Percentiles rank a stretch among this genome's conserved stretches.
Conservation (phyloP, 208 protist genomes). For the Acanthamoeba rhysodes region DNA sequence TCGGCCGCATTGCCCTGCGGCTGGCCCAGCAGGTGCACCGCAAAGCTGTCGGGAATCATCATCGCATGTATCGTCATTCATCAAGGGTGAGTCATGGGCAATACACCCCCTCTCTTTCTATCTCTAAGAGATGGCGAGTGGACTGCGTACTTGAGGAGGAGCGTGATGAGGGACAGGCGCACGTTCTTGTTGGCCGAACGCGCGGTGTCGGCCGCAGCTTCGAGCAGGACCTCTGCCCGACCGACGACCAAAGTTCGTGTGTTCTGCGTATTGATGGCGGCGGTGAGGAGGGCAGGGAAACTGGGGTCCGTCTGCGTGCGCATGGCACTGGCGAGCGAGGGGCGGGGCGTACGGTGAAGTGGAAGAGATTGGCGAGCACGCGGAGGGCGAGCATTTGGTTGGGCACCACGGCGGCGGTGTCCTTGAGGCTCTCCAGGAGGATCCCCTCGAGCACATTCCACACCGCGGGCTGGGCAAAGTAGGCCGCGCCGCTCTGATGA, state of each 20-base stretch:
- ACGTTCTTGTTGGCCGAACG: constrained; percentile 36
- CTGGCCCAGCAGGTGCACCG: constrained; percentile 27
- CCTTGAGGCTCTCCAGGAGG: constrained; percentile 3
- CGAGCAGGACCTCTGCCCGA: constrained; percentile 13
- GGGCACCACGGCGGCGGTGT: not conserved
- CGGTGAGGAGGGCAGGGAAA: not conserved
- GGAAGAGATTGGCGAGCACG: constrained; percentile 2
- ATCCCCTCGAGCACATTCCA: not conserved
- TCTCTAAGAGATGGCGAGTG: no score
- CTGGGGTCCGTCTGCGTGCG: no score
- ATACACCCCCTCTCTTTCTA: no score
- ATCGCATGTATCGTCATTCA: not conserved
- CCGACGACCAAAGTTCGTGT: not conserved
- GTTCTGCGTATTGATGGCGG: not conserved
- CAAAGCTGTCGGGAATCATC: not conserved
- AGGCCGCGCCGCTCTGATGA: not conserved
- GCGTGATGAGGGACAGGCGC: not conserved
- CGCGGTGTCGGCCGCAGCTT: constrained; percentile 2
- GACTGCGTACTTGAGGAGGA: not conserved
- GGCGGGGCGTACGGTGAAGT: not conserved
- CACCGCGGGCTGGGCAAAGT: not conserved
- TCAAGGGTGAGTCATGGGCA: not conserved
- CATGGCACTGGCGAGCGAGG: no score
- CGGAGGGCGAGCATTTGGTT: constrained; percentile 55
- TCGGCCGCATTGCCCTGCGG: not conserved